These are phyloP conservation scores for Mallotus repandus DNA, from an alignment of 441 rosid genomes.

Conservation along the genomic window DNA sequence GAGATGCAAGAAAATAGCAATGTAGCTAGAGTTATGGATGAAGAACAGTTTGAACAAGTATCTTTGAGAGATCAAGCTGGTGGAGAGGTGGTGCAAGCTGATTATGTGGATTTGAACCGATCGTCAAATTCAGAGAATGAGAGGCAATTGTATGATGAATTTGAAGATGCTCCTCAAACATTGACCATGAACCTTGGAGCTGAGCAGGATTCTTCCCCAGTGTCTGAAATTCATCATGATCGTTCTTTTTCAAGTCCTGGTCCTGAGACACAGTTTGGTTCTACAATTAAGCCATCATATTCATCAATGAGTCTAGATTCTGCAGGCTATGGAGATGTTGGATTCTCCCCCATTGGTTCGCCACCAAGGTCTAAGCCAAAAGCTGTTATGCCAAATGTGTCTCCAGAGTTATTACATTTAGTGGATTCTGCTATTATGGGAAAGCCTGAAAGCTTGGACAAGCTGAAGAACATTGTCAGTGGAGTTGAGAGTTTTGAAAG, in stretches of 20 bases:
- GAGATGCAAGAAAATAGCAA: constrained; percentile 26
- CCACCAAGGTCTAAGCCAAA: constrained; percentile 69
- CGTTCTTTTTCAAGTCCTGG: constrained; percentile 52
- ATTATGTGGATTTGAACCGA: constrained; percentile 34
- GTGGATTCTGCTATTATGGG: constrained; percentile 99
- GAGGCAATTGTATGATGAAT: constrained; percentile 35
- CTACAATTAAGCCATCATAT: constrained; percentile 43
- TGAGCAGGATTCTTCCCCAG: constrained; percentile 44
- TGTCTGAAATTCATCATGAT: constrained; percentile 41
- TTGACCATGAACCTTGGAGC: constrained; percentile 33
- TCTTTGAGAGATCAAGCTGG: constrained; percentile 65
- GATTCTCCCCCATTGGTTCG: constrained; percentile 61
- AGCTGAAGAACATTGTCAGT: constrained; percentile 80
- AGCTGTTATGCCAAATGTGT: constrained; percentile 83
- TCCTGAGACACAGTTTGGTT: constrained; percentile 42
- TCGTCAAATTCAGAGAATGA: constrained; percentile 45
- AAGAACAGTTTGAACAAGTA: constrained; percentile 83
- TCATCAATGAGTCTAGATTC: constrained; percentile 68
- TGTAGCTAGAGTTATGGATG: constrained; percentile 41
- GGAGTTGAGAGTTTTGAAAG: constrained; percentile 75
- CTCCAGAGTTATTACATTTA: constrained; percentile 96
- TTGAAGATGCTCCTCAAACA: constrained; percentile 37
- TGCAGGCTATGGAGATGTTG: constrained; percentile 38
- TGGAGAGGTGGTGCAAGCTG: constrained; percentile 32
- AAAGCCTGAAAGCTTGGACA: constrained; percentile 84